Evolutionary conservation across 768 basidiomycete species (phyloP), one percentile per base, ranked within the genome.

Genomic region (Trametes sanguinea): DNA sequence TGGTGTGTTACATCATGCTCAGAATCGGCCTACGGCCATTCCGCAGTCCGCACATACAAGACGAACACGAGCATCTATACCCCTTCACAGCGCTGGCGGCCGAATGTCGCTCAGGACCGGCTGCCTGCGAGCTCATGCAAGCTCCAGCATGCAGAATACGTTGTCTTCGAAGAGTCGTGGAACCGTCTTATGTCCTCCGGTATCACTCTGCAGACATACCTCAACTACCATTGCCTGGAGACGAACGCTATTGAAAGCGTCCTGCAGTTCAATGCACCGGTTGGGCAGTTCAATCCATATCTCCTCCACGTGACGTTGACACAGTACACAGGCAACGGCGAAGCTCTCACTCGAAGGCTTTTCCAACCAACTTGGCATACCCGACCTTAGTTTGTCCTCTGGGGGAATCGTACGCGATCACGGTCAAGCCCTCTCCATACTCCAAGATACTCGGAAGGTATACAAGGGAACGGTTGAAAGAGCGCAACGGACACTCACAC

Each of bases 211-310:
- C 10, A 42, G 5, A 59, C 47, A 13, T 61, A 61, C 35, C 39
- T 61, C 52, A 61, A 61, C 45, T 61, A 61, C 45, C 51, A 61
- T 17, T 53, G 45, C 29, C 52, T 61, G 44, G 52, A 61, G 52
- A 61, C 60, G 16, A 61, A 61, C 52, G 53, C 53, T 1, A 53
- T 61, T 27, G 60, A 61, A 22, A 43, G 52, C 47, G 60, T 61
- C 9, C 53, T 61, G 37, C 52, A 54, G 45, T 54, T 54, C 60
- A 39, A 61, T 22, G 40, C 60, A 17, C 43, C 45, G 51, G 60
- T 54, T 30, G 27, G 53, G 37, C 59, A 40, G 29, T 4, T 17
- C 50, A 9, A 16, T n/a, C 44, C 2, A 7, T 17, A n/a, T 17
- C 3, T 11, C 8, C 33, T 42, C 22, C 11, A 37, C 33, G 11